Percentiles rank a stretch among this genome's conserved stretches.
Conservation (phyloP, 2,329 filamentous ascomycete genomes). For the Colletotrichum plurivorum region DNA sequence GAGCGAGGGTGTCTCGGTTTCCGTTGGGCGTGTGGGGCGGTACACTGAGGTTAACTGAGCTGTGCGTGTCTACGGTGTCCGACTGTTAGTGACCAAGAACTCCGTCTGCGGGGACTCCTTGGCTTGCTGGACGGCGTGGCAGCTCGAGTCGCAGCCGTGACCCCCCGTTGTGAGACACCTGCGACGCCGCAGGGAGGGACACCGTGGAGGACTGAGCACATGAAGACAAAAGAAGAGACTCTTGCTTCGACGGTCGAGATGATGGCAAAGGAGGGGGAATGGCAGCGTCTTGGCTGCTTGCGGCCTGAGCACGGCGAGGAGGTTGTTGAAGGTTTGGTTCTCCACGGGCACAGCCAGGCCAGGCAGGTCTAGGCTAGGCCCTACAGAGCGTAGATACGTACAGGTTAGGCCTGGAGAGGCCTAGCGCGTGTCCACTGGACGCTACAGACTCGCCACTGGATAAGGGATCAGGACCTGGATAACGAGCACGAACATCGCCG, state of each 20-base stretch:
- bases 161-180: slow-evolving; percentile 28
- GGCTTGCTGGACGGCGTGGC: slow-evolving; percentile 12
- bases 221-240: background rate
- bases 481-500: background rate
- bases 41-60: slow-evolving; percentile 12
- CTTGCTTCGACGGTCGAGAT: too few relatives aligned
- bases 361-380: too few relatives aligned
- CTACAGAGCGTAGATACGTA: background rate
- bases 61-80: too few relatives aligned
- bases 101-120: slow-evolving; percentile 8
- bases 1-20: slow-evolving; percentile 17
- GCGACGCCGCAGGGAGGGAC: slow-evolving; percentile 7
- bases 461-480: background rate
- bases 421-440: background rate
- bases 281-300: too few relatives aligned
- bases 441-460: background rate
- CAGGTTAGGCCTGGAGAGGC: background rate
- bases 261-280: too few relatives aligned
- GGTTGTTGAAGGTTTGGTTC: too few relatives aligned
- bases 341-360: too few relatives aligned
- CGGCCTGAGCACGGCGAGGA: too few relatives aligned
- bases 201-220: background rate
- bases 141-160: slow-evolving; percentile 25
- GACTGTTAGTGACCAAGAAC: slow-evolving; percentile 14
- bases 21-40: slow-evolving; percentile 18